These are phyloP conservation scores for Urostyla sp. DNA, from an alignment of 73 alveolate species.

Conservation along the genomic window DNA sequence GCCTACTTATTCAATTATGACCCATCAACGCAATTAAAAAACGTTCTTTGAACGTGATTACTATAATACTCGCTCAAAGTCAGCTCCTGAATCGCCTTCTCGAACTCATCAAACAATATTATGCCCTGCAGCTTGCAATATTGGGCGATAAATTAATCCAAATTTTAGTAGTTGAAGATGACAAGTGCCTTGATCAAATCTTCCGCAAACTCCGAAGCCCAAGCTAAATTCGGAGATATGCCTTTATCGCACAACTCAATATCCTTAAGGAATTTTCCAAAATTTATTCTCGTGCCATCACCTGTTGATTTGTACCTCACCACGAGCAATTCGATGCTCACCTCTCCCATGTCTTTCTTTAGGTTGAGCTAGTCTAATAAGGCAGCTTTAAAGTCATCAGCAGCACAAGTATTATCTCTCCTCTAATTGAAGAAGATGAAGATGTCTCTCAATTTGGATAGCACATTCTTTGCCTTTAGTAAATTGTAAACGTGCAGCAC, in stretches of 20 bases:
- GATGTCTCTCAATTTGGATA: conserved; percentile 40
- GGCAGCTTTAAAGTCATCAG: conserved; percentile 6
- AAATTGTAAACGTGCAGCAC: neutral
- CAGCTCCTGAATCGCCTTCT: conserved; percentile 47
- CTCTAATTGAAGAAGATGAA: conserved; percentile 29
- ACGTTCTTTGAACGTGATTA: conserved; percentile 35
- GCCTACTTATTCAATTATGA: conserved; percentile 3
- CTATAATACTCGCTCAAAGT: conserved; percentile 11
- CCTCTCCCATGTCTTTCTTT: neutral
- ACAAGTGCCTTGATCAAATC: conserved; percentile 15
- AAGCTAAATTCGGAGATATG: conserved; percentile 11
- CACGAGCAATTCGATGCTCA: neutral
- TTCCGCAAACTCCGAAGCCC: conserved; percentile 52
- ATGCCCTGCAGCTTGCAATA: conserved; percentile 3
- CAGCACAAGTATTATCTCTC: conserved; percentile 38
- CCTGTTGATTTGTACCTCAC: conserved; percentile 1
- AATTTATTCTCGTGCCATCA: conserved; percentile 25
- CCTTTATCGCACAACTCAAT: conserved; percentile 39
- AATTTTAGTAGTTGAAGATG: neutral
- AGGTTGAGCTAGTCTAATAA: conserved; percentile 10
- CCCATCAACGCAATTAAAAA: conserved; percentile 21
- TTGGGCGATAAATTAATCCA: conserved; percentile 17
- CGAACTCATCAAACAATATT: conserved; percentile 39
- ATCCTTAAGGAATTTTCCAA: conserved; percentile 21
- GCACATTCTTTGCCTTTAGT: conserved; percentile 13